Conservation (phyloP, 306 rosid genomes). For the Prosopis cineraria region DNA sequence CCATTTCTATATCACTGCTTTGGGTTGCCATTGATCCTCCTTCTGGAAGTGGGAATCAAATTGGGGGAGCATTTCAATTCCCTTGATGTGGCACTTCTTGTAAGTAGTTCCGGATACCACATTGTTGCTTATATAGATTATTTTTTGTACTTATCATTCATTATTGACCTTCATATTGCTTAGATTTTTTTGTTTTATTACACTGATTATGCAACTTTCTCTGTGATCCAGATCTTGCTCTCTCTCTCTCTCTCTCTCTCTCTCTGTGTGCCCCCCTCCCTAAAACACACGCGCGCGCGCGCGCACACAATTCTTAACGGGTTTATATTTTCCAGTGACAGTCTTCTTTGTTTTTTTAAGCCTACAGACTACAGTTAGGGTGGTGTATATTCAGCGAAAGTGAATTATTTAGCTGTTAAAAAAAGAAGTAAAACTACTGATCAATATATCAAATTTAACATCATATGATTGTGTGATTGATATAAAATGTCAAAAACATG, state of each 20-base stretch:
- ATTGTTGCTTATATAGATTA: conserved; percentile 28
- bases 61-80: conserved; percentile 78
- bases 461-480: not conserved
- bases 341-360: too few relatives aligned
- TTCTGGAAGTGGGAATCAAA: conserved; percentile 45
- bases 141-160: conserved; percentile 33
- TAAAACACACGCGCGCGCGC: too few relatives aligned
- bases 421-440: not conserved
- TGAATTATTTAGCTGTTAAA: not conserved
- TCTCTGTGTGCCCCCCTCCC: too few relatives aligned
- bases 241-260: not conserved
- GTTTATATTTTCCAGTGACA: not conserved
- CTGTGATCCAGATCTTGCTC: not conserved
- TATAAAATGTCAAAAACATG: not conserved
- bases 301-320: not conserved
- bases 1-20: conserved; percentile 74
- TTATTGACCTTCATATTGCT: conserved; percentile 30
- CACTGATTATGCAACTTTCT: conserved; percentile 21
- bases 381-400: not conserved
- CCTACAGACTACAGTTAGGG: too few relatives aligned
- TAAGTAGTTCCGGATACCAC: conserved; percentile 28
- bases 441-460: not conserved
- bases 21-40: conserved; percentile 86
- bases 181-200: conserved; percentile 21
- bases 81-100: conserved; percentile 52